Conservation (phyloP, 1,284 basidiomycete species). For the Sporisorium sorghi region DNA sequence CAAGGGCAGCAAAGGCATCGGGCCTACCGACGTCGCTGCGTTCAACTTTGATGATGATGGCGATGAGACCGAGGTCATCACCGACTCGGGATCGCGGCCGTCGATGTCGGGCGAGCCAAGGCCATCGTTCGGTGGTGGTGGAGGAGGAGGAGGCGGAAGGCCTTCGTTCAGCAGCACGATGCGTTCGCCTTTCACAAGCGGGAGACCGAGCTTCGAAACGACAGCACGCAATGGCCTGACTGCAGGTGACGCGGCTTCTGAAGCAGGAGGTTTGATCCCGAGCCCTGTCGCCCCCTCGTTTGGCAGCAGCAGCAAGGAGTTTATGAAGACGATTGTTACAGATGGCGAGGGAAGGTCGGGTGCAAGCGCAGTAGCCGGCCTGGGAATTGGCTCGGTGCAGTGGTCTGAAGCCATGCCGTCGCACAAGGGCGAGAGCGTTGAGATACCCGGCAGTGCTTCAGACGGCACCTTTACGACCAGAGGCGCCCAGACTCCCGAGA, state of each 20-base stretch:
- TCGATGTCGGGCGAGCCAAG: slow-evolving; percentile 33
- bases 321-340: neutral
- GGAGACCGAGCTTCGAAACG: slow-evolving; percentile 27
- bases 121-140: slow-evolving; percentile 26
- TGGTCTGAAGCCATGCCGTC: slow-evolving; percentile 29
- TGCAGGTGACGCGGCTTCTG: slow-evolving; percentile 20
- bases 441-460: slow-evolving; percentile 23
- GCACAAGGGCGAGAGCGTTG: slow-evolving; percentile 20
- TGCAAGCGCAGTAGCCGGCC: slow-evolving; percentile 21
- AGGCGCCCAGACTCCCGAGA: slow-evolving; percentile 31
- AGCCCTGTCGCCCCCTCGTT: slow-evolving; percentile 31
- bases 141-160: slow-evolving; percentile 21
- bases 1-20: slow-evolving; percentile 35
- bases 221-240: slow-evolving; percentile 16
- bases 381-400: slow-evolving; percentile 27
- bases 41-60: slow-evolving; percentile 17
- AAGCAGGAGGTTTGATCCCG: slow-evolving; percentile 17
- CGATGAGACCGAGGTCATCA: neutral
- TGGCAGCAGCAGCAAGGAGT: slow-evolving; percentile 10
- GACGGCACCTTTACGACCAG: slow-evolving; percentile 36
- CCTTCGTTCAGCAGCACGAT: slow-evolving; percentile 25
- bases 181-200: slow-evolving; percentile 18
- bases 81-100: slow-evolving; percentile 12
- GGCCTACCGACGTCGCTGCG: slow-evolving; percentile 25
- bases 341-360: slow-evolving; percentile 3